Evolutionary conservation across 331 rosid genomes (phyloP), one percentile per base, ranked within the genome.

Genomic region (Malus hybrid): DNA sequence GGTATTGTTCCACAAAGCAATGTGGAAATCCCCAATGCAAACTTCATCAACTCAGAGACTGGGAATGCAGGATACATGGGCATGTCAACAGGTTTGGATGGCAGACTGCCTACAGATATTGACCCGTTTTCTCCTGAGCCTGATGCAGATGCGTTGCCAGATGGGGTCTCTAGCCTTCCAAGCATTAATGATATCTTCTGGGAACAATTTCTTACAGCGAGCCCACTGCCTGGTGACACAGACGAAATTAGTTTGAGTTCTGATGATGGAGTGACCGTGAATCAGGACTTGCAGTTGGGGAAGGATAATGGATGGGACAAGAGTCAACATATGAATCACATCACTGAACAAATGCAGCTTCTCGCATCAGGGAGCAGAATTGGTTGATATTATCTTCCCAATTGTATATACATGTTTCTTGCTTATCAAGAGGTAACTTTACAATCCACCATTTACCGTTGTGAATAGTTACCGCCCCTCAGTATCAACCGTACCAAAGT

Each of bases 281-380:
- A 85, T 36, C 83, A 69, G 76, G 87, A 74, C 65, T 81, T 73
- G n/a, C 76, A 67, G 63, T 34, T 62, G 7, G 86, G 74, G 64
- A 64, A 73, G 60, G 81, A 80, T 55, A 79, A 67, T 77, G 80
- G 72, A 57, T 82, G 75, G 84, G 86, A 81, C 73, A 88, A 80
- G 59, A 74, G 73, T 76, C 90, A 81, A 24, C 65, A 75, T 69
- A 65, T 85, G 82, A 84, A 80, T 71, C 67, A 76, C 64, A 80
- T 87, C 73, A 76, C 92, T n/a, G 87, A 91, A 79, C 91, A 84
- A 50, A 83, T 86, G 86, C 93, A 87, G 78, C 84, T 87, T 73
- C 85, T 88, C 79, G 77, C 87, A 67, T 84, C 93, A 0, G 78
- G 80, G 60, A 73, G 68, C 46, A 57, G 75, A 74, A 78, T 64